Base-by-base conservation (phyloP, 2,329 filamentous ascomycete species). In the Aspergillus pseudoviridinutans region DNA sequence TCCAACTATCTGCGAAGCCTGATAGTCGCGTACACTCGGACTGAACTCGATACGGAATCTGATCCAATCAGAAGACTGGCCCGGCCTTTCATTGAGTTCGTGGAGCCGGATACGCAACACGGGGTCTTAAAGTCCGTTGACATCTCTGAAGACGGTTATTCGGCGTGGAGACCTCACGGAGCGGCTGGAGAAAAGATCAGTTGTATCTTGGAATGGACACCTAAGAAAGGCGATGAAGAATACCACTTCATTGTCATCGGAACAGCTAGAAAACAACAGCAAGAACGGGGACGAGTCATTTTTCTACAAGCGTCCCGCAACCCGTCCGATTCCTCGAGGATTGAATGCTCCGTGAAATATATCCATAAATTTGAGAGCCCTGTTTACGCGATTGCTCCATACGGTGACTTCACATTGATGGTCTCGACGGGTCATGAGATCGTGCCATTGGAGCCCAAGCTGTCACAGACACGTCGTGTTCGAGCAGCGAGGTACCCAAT, bases 351-450 rank as follows among this genome's bases (percentile, higher is more conserved):
- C 17, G 68, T 74, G 41, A 76, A 75, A 55, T 68, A 75, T 53
- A 65, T 74, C 51, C 70, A 75, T 57, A 60, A 56, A 24, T 71
- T 74, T 29, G 68, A 73, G 7, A 64, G 65, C 1, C 70, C 56
- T 77, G 84, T 58, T 70, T 89, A 50, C 80, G 88, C 61, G 80
- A 82, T 72, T 82, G 84, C 68, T 72, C 78, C 60, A 77, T 87
- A 59, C 58, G 70, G 70, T 2, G 67, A 70, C 50, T 74, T 68
- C 28, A 77, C 75, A 24, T 64, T 80, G 32, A 73, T 84, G 47
- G 74, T 79, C 12, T 78, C 77, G 27, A 72, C 76, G 25, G 80
- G 79, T 6, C 74, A 68, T 28, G 72, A 77, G 42, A 67, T 80
- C 1, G 63, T 76, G n/a, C 68, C 79, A 35, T 64, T 80, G 35